phyloP scores from a whole-genome alignment of 352 stramenopile genomes.

The Globisporangium paroecandrum region DNA sequence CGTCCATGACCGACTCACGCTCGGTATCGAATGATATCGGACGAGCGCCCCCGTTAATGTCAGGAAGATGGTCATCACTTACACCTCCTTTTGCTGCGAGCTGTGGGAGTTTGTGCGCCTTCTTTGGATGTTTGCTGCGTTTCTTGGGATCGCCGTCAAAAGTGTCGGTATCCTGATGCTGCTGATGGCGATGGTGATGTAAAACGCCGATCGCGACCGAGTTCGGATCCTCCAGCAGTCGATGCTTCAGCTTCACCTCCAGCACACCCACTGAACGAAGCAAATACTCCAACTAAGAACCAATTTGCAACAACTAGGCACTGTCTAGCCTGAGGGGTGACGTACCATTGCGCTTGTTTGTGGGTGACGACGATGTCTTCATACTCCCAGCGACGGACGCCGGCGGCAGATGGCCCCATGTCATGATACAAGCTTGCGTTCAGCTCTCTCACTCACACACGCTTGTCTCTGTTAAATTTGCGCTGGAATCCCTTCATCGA shows the following conservation, averaged over 20 bases:
- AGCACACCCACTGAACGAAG: slow-evolving; percentile 40
- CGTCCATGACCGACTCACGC: slow-evolving; percentile 48
- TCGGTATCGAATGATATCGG: slow-evolving; percentile 45
- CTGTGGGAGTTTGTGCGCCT: slow-evolving; percentile 30
- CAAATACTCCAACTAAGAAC: not conserved
- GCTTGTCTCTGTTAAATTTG: not conserved
- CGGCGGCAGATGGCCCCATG: slow-evolving; percentile 21
- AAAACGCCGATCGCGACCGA: slow-evolving; percentile 48
- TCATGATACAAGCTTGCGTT: slow-evolving; percentile 16
- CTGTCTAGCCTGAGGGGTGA: not conserved
- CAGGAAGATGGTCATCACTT: not conserved
- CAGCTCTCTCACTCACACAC: not conserved
- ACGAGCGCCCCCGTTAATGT: slow-evolving; percentile 1
- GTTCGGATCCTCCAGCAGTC: slow-evolving; percentile 42
- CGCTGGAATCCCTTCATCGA: not conserved
- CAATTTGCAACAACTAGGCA: not conserved
- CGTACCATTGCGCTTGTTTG: slow-evolving; percentile 54
- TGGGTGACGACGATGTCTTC: slow-evolving; percentile 21
- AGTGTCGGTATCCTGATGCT: not conserved
- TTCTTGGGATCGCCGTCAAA: not conserved
- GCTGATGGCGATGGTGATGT: slow-evolving; percentile 10
- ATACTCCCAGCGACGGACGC: slow-evolving; percentile 9
- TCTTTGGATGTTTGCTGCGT: slow-evolving; percentile 26
- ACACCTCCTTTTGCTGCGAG: not conserved
- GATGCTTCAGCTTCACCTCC: slow-evolving; percentile 70